Percentiles rank a stretch among this genome's conserved stretches.
Conservation (phyloP, 2,329 filamentous ascomycete genomes). For the Fusarium pseudograminearum region DNA sequence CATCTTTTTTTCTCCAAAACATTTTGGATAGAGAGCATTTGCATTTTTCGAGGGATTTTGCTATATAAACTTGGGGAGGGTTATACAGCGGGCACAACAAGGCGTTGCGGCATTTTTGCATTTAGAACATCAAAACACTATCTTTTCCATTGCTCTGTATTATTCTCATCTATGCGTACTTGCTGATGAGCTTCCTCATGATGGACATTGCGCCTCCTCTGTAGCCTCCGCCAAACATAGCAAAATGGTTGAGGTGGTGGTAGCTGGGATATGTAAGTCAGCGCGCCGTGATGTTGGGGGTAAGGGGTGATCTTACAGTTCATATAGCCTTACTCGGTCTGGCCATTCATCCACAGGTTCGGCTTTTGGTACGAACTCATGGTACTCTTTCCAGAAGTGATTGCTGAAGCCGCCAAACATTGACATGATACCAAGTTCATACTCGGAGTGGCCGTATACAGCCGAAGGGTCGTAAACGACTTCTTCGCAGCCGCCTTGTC, state of each 20-base stretch:
- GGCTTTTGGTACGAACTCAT: conserved; percentile 78
- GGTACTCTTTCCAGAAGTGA: conserved; percentile 82
- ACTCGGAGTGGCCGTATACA: conserved; percentile 89
- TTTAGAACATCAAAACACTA: conserved; percentile 27
- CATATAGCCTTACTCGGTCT: conserved; percentile 85
- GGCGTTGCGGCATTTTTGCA: conserved; percentile 45
- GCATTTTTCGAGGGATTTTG: conserved; percentile 25
- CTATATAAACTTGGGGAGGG: conserved; percentile 36
- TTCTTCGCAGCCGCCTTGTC: conserved; percentile 69
- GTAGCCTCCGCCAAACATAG: conserved; percentile 86
- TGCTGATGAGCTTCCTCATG: conserved; percentile 78
- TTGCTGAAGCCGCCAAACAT: conserved; percentile 93
- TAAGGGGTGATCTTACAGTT: conserved; percentile 68
- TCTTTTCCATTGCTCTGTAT: conserved; percentile 17
- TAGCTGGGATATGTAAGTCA: conserved; percentile 65
- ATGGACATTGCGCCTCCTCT: conserved; percentile 80
- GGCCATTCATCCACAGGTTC: conserved; percentile 86
- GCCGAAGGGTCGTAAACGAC: conserved; percentile 85
- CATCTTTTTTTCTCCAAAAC: conserved; percentile 6
- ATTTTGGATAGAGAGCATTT: conserved; percentile 29
- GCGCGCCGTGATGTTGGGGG: background rate
- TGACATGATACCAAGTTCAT: conserved; percentile 91
- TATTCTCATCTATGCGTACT: conserved; percentile 67
- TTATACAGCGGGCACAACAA: conserved; percentile 44
- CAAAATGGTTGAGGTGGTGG: conserved; percentile 90